Base-by-base conservation (phyloP, 768 basidiomycete species). In the Rhizopogon roseolus region DNA sequence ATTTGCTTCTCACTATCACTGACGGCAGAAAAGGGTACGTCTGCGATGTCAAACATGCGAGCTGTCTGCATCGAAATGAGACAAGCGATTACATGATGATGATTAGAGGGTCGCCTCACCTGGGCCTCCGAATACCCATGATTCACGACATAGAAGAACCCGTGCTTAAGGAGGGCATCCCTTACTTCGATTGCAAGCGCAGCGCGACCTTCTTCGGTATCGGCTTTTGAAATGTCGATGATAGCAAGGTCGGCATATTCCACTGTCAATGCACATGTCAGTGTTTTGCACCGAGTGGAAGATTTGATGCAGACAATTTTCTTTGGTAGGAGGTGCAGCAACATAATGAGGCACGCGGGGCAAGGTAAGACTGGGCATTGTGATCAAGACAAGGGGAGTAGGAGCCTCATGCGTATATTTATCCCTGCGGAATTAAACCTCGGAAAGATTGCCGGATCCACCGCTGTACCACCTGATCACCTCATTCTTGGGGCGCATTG, bases 231-330 rank as follows among this genome's bases (percentile, higher is more conserved):
- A 14, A 85, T 59, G 57, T 84, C 81, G 49, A 84, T 74, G 49
- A 78, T 69, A 1, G 79, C 70, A 13, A 85, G 72, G 39, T 81
- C 77, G 3, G 78, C 82, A 61, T 69, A 77, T 19, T 76, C 72
- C 62, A 76, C 75, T 77, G 54, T 22, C 53, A 63, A 71, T 57
- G 73, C 66, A 70, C 43, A 51, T 25, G 32, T 46, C 28, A 52
- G 28, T 4, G 22, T 38, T 38, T n/a, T 46, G 5, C 25, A 6
- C 27, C 1, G 45, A 9, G 29, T 6, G 28, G 9, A 11, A 29
- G 2, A 32, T n/a, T 32, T 19, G 17, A 32, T 4, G 66, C 76
- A 45, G 48, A 76, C 76, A 54, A 22, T 66, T 52, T 27, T 67
- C 67, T 42, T 63, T 62, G 2, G 76, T 76, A 4, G 56, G 57